Conservation (phyloP, 2,329 filamentous ascomycete genomes). For the Raffaelea ambrosiae region DNA sequence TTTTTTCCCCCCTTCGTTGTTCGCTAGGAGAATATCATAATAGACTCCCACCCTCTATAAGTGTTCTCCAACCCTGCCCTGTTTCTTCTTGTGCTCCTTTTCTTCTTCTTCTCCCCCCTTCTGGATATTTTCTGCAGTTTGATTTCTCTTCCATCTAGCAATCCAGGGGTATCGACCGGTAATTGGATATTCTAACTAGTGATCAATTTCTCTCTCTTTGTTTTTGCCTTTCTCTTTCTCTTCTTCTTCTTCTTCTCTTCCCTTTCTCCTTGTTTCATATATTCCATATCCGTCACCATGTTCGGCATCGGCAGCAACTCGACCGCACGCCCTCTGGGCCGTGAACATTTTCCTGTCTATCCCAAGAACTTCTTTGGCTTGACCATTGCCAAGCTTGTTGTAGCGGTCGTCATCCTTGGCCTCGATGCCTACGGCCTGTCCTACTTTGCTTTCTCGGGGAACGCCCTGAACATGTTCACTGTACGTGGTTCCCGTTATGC, state of each 20-base stretch:
- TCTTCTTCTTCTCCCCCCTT: neutral
- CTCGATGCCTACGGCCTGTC: constrained; percentile 35
- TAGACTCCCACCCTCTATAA: too few relatives aligned
- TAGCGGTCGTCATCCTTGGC: constrained; percentile 36
- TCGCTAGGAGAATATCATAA: too few relatives aligned
- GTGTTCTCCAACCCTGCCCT: neutral
- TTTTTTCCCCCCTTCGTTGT: neutral
- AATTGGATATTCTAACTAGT: too few relatives aligned
- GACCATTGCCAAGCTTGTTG: constrained; percentile 35
- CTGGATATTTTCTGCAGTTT: neutral
- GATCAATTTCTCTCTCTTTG: neutral
- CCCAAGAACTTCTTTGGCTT: constrained; percentile 34
- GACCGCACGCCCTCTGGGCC: constrained; percentile 24
- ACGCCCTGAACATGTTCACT: constrained; percentile 26
- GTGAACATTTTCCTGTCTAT: constrained; percentile 37
- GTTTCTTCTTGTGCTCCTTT: neutral
- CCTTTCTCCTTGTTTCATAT: neutral
- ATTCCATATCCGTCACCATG: neutral
- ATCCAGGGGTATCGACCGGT: too few relatives aligned
- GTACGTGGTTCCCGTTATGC: too few relatives aligned
- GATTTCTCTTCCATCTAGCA: neutral
- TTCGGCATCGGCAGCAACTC: constrained; percentile 12
- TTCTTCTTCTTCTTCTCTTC: constrained; percentile 4
- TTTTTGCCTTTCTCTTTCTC: neutral
- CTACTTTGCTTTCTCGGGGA: constrained; percentile 25